phyloP scores from a whole-genome alignment of 2,329 filamentous ascomycete genomes.

The Fusarium sp. region DNA sequence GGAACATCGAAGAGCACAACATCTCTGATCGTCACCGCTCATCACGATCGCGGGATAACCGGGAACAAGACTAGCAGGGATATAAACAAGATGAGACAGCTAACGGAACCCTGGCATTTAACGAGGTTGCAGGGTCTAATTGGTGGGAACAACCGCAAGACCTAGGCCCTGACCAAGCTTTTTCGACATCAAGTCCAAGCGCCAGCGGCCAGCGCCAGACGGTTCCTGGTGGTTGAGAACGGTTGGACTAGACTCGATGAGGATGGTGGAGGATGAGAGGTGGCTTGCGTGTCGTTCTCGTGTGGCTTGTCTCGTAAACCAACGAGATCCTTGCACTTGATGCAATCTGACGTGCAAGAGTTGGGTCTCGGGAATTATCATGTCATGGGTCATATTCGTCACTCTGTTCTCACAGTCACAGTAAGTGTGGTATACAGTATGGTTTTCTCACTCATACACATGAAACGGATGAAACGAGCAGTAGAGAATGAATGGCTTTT shows the following conservation, averaged over 20 bases:
- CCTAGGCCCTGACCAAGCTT: slow-evolving; percentile 35
- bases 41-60: slow-evolving; percentile 38
- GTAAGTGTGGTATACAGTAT: slow-evolving; percentile 1
- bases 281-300: slow-evolving; percentile 36
- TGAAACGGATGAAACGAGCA: too few relatives aligned
- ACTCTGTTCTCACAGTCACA: slow-evolving; percentile 3
- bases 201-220: not conserved
- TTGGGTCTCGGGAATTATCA: slow-evolving; percentile 10
- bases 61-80: slow-evolving; percentile 36
- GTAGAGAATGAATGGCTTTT: not conserved
- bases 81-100: slow-evolving; percentile 35
- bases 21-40: slow-evolving; percentile 35
- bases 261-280: slow-evolving; percentile 18
- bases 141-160: slow-evolving; percentile 20
- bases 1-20: not conserved
- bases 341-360: slow-evolving; percentile 38
- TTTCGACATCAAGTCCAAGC: not conserved
- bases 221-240: slow-evolving; percentile 24
- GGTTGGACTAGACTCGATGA: slow-evolving; percentile 16
- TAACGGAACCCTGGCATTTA: slow-evolving; percentile 20
- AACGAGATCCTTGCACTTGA: slow-evolving; percentile 12
- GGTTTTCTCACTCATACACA: too few relatives aligned
- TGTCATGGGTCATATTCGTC: slow-evolving; percentile 14
- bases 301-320: slow-evolving; percentile 28
- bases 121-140: not conserved